Evolutionary conservation across 805 yeast genomes (phyloP), one percentile per base, ranked within the genome.

Genomic region (Alloascoidea africana): DNA sequence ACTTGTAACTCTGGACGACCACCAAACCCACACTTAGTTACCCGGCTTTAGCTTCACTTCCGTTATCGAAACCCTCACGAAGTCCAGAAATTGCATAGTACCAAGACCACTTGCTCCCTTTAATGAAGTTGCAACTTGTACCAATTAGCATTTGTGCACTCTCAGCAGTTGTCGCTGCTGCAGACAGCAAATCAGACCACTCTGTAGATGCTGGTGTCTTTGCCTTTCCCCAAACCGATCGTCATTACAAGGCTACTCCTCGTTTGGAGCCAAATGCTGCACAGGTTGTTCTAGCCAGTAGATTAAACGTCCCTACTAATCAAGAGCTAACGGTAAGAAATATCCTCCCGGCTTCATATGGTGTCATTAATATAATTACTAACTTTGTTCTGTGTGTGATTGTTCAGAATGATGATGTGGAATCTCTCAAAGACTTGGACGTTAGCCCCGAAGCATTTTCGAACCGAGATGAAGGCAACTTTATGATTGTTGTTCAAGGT

Each of bases 401-500:
- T 8, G 8, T 8, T 23, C n/a, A 23, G 30, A 23, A n/a, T 23
- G 30, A 23, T 8, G 30, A 23, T 8, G 30, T 23, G 8, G 13
- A 8, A 8, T 23, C 30, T n/a, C 30, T 23, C 8, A 23, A 23
- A 23, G 30, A 23, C 30, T 23, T 23, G 30, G 30, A 23, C n/a
- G n/a, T 23, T n/a, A 23, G n/a, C 30, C 30, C 30, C n/a, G 30
- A 6, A 14, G 4, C 19, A 14, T n/a, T 32, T 17, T 32, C 32
- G 32, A 18, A 37, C 15, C 23, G 16, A 19, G 27, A 33, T 15
- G 36, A 27, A 14, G 23, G 33, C 13, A 18, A 34, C n/a, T 32
- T 41, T 4, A 38, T 42, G 16, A 36, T 42, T 17, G 38, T 38
- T 35, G 43, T 42, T 5, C 38, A 40, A 16, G 36, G 37, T 8